phyloP scores from a whole-genome alignment of 192 early-diverging fungal genomes.

The Entomortierella lignicola region DNA sequence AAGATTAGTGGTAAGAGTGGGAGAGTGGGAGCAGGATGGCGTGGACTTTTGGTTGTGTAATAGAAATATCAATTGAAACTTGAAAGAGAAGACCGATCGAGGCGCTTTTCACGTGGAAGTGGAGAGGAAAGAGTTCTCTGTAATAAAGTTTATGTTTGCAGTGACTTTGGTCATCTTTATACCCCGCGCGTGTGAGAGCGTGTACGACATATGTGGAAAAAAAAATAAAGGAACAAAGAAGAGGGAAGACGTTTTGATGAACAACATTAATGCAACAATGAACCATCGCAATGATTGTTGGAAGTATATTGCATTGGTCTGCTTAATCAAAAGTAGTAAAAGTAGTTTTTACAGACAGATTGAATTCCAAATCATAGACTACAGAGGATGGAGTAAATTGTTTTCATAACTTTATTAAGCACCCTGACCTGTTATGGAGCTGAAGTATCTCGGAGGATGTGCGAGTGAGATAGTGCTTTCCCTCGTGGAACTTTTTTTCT shows the following conservation, averaged over 20 bases:
- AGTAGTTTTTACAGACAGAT: too few relatives aligned
- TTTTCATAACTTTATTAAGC: too few relatives aligned
- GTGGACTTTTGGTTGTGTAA: neutral
- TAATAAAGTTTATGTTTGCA: conserved; percentile 5
- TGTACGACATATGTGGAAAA: neutral
- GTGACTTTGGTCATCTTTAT: neutral
- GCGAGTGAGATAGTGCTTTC: neutral
- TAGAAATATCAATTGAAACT: too few relatives aligned
- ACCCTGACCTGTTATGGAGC: neutral
- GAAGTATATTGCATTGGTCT: too few relatives aligned
- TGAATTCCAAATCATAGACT: too few relatives aligned
- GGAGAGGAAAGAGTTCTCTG: neutral
- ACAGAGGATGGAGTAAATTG: too few relatives aligned
- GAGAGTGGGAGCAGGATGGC: neutral
- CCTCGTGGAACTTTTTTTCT: neutral
- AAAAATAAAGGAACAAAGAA: neutral
- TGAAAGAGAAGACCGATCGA: too few relatives aligned
- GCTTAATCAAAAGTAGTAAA: too few relatives aligned
- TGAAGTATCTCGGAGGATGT: neutral
- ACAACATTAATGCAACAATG: too few relatives aligned
- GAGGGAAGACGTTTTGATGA: neutral
- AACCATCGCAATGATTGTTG: too few relatives aligned
- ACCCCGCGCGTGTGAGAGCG: neutral
- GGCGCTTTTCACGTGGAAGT: conserved; percentile 14
- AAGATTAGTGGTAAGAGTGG: neutral